These are phyloP conservation scores for Russula ochroleuca DNA, from an alignment of 768 basidiomycete species.

Conservation along the genomic window DNA sequence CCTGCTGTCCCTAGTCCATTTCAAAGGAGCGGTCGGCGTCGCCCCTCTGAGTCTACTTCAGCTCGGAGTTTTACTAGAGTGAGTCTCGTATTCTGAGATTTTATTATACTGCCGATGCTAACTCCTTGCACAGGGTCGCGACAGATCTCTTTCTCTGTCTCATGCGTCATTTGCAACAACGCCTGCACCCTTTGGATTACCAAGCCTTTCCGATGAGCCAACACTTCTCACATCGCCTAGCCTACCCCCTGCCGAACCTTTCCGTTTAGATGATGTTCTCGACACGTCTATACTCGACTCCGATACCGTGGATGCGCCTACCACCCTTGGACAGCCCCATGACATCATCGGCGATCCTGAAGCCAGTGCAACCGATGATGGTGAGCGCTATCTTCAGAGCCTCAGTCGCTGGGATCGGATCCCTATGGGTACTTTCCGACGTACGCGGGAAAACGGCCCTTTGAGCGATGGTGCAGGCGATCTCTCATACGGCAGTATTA, in stretches of 20 bases:
- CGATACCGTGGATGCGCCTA: conserved; percentile 37
- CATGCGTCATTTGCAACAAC: conserved; percentile 35
- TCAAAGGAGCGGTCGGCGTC: conserved; percentile 21
- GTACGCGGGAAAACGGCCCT: conserved; percentile 44
- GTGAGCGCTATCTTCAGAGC: conserved; percentile 43
- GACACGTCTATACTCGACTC: conserved; percentile 67
- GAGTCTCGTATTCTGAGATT: conserved; percentile 8
- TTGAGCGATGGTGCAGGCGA: conserved; percentile 21
- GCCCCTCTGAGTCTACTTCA: conserved; percentile 23
- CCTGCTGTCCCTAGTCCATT: conserved; percentile 26
- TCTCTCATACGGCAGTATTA: conserved; percentile 21
- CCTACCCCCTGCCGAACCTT: conserved; percentile 40
- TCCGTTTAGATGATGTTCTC: conserved; percentile 71
- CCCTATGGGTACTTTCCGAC: conserved; percentile 68
- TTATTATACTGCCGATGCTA: neutral
- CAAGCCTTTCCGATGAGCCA: conserved; percentile 30
- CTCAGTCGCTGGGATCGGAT: conserved; percentile 71
- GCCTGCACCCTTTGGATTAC: conserved; percentile 30
- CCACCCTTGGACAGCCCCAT: conserved; percentile 11
- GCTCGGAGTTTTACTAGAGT: conserved; percentile 21
- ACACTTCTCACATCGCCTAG: conserved; percentile 37
- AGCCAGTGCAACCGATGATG: conserved; percentile 27
- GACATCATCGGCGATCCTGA: conserved; percentile 27
- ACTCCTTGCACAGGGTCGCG: conserved; percentile 32
- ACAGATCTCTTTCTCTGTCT: conserved; percentile 33